Conservation (phyloP, 805 yeast genomes). For the Candida pini region DNA sequence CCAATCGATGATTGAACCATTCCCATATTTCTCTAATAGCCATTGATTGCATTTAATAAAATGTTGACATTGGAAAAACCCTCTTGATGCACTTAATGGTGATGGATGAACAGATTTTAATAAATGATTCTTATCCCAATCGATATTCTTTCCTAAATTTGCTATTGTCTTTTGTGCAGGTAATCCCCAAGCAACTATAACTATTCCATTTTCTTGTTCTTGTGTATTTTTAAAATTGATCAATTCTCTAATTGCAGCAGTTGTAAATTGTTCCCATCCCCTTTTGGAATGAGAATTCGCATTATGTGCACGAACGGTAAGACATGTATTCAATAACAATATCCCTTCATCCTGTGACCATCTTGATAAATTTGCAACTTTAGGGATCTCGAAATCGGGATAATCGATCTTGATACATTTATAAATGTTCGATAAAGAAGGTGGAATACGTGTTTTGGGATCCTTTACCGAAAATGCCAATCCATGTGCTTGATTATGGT, state of each 20-base stretch:
- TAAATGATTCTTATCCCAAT: slow-evolving; percentile 38
- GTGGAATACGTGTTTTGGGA: slow-evolving; percentile 79
- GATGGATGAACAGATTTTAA: slow-evolving; percentile 87
- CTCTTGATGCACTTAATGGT: slow-evolving; percentile 86
- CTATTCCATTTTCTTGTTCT: slow-evolving; percentile 44
- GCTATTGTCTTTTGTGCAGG: slow-evolving; percentile 37
- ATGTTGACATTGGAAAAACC: slow-evolving; percentile 74
- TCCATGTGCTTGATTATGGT: slow-evolving; percentile 91
- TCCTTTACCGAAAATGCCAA: slow-evolving; percentile 86
- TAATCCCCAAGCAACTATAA: slow-evolving; percentile 59
- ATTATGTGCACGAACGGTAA: slow-evolving; percentile 88
- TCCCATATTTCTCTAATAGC: slow-evolving; percentile 43
- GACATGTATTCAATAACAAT: slow-evolving; percentile 74
- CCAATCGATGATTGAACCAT: slow-evolving; percentile 23
- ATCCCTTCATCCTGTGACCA: slow-evolving; percentile 87
- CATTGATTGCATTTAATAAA: slow-evolving; percentile 75
- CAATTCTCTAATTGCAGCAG: slow-evolving; percentile 52
- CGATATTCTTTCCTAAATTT: slow-evolving; percentile 20
- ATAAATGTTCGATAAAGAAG: slow-evolving; percentile 81
- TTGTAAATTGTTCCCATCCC: slow-evolving; percentile 94
- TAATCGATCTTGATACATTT: slow-evolving; percentile 65
- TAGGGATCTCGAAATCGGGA: slow-evolving; percentile 61
- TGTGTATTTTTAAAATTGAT: slow-evolving; percentile 43
- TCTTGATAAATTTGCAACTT: slow-evolving; percentile 60
- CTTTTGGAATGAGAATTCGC: slow-evolving; percentile 86